These are phyloP conservation scores for Cladosporium colombiae DNA, from an alignment of 2,329 filamentous ascomycete genomes.

Conservation along the genomic window DNA sequence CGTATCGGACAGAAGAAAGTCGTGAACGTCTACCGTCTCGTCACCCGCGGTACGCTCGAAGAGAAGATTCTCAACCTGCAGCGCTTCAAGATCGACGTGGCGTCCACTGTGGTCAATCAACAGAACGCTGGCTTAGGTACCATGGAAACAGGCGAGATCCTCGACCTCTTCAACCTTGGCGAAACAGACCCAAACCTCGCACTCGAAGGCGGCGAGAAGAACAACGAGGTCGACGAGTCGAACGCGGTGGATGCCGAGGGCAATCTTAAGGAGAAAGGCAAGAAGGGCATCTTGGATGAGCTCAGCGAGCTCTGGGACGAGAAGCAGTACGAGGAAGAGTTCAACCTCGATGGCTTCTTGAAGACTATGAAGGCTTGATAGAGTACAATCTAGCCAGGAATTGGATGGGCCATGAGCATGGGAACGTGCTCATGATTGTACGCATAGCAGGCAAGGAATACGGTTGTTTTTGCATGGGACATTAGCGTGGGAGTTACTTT, in stretches of 20 bases:
- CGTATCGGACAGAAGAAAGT: slow-evolving; percentile 99
- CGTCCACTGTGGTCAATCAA: slow-evolving; percentile 96
- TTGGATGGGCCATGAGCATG: neutral
- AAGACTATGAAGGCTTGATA: slow-evolving; percentile 67
- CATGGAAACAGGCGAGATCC: slow-evolving; percentile 98
- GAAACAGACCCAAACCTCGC: slow-evolving; percentile 58
- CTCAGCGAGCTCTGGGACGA: slow-evolving; percentile 97
- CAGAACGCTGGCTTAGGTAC: slow-evolving; percentile 92
- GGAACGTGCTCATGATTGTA: neutral
- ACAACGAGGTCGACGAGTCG: slow-evolving; percentile 70
- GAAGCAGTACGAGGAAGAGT: slow-evolving; percentile 96
- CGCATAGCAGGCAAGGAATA: neutral
- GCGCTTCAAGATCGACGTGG: slow-evolving; percentile 99
- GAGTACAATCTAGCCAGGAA: neutral
- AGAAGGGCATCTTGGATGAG: slow-evolving; percentile 95
- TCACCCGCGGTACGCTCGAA: slow-evolving; percentile 92
- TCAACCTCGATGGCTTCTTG: slow-evolving; percentile 92
- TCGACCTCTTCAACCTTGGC: slow-evolving; percentile 91
- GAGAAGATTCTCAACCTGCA: slow-evolving; percentile 97
- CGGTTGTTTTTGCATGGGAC: neutral
- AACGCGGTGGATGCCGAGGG: slow-evolving; percentile 80
- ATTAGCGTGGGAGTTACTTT: neutral
- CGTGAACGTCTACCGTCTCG: slow-evolving; percentile 95
- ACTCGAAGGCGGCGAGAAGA: slow-evolving; percentile 47
- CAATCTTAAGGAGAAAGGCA: slow-evolving; percentile 89